A percentile compares a stretch with the other conserved stretches of the same genome.
phyloP scores from a whole-genome alignment of 352 stramenopile genomes.

The Phytophthora tubulina region DNA sequence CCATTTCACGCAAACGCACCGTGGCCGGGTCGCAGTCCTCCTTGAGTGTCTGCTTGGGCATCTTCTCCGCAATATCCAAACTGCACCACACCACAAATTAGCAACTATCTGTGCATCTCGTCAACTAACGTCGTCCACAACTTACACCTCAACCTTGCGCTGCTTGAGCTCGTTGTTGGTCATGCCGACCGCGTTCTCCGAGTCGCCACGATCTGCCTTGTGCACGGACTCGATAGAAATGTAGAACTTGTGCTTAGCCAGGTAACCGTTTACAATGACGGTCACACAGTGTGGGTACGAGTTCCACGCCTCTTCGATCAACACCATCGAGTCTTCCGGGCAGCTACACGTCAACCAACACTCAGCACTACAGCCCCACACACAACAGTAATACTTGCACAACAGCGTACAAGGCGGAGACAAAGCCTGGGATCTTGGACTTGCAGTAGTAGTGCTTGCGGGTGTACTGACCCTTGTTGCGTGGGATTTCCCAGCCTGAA shows the following conservation, averaged over 20 bases:
- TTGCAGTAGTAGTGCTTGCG: conserved; percentile 92
- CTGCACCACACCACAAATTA: conserved; percentile 34
- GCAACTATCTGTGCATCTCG: neutral
- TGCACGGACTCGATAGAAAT: conserved; percentile 89
- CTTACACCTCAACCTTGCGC: conserved; percentile 81
- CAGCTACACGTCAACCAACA: conserved; percentile 49
- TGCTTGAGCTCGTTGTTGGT: conserved; percentile 75
- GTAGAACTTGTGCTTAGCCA: conserved; percentile 90
- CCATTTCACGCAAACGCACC: conserved; percentile 30
- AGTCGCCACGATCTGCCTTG: conserved; percentile 62
- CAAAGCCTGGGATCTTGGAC: conserved; percentile 83
- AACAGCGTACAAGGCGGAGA: conserved; percentile 76
- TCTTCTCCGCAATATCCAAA: conserved; percentile 80
- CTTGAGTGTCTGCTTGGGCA: conserved; percentile 80
- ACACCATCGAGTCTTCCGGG: conserved; percentile 87
- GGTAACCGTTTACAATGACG: conserved; percentile 86
- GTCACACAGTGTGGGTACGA: conserved; percentile 89
- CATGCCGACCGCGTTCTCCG: conserved; percentile 78
- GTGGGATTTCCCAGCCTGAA: conserved; percentile 76
- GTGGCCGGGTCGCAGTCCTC: conserved; percentile 73
- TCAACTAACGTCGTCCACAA: conserved; percentile 6
- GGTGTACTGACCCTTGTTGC: conserved; percentile 89
- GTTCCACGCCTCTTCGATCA: conserved; percentile 91
- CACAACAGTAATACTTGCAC: neutral
- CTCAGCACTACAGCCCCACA: neutral